Base-by-base conservation (phyloP, 805 yeast species). In the Sungouiozyma intestinalis region DNA sequence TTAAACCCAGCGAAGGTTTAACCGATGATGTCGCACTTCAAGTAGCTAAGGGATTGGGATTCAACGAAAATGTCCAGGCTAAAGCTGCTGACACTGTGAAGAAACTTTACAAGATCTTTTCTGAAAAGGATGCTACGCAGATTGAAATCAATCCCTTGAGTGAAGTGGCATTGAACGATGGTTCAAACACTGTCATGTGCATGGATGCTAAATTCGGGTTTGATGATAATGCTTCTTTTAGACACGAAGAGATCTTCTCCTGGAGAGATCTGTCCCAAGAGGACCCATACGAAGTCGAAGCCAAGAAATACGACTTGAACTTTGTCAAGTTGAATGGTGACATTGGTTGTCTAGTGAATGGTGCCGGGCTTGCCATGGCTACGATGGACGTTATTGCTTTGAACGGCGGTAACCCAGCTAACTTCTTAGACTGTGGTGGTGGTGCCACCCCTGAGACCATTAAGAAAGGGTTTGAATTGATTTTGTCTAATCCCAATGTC, bases 351-450 rank as follows among this genome's bases (percentile, higher is more conserved):
- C 75, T 92, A 49, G 99, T 92, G 65, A 92, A 92, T 69, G 99
- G 99, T 74, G 99, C 99, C 45, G 99, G 99, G 68, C 77, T 92
- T 64, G 99, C 99, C 59, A 92, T 92, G 99, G 99, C 99, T 57
- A 92, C 99, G 52, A 88, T 92, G 97, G 99, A 92, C 69, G 94
- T 94, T 65, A 86, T 92, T 73, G 87, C 92, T 73, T 78, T 92
- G 58, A 85, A 87, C 72, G 97, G 97, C 60, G 99, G 99, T 67
- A 84, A 79, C 55, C 99, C 99, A 58, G 99, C 98, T 52, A 92
- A 92, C 76, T 92, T 92, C 78, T 78, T 92, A 65, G 99, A 92
- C 74, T 92, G 96, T 69, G 99, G 99, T 74, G 99, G 99, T 74
- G 95, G 96, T 67, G 98, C 99, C 57, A 92, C 97, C 49, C 97